A percentile compares a stretch with the other conserved stretches of the same genome.
Evolutionary conservation across 345 rosid genomes (phyloP).

Genomic region (Raphanus sativus): DNA sequence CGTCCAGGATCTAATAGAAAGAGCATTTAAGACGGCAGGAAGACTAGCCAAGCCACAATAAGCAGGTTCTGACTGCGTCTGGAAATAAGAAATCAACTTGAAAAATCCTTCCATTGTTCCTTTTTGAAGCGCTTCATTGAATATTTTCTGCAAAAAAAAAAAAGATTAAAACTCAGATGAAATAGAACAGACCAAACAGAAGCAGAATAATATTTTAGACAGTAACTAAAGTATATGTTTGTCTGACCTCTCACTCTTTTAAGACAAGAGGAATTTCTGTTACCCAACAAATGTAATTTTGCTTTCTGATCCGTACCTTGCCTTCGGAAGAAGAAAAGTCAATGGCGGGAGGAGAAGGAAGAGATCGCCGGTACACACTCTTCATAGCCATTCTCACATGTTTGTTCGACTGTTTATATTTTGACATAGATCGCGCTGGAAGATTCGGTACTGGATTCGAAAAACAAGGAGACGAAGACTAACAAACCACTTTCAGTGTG

Average conservation of each 20-base stretch:
- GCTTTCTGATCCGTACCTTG: constrained; percentile 45
- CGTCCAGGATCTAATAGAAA: constrained; percentile 81
- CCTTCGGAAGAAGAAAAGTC: constrained; percentile 85
- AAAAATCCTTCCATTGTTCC: constrained; percentile 95
- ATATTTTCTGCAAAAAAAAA: constrained; percentile 54
- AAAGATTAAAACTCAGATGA: neutral
- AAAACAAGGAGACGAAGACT: neutral
- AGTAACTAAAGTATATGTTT: neutral
- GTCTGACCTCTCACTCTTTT: constrained; percentile 4
- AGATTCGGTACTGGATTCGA: neutral
- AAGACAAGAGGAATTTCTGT: neutral
- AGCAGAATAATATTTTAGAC: neutral
- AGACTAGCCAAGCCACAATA: constrained; percentile 89
- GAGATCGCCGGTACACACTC: constrained; percentile 62
- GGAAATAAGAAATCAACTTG: constrained; percentile 74
- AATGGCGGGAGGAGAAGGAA: constrained; percentile 77
- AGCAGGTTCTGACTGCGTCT: constrained; percentile 93
- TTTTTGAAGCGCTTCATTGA: constrained; percentile 74
- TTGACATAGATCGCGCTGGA: neutral
- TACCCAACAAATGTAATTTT: neutral
- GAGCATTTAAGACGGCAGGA: constrained; percentile 86
- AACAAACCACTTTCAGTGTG: neutral
- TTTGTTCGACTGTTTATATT: neutral
- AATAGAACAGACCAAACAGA: neutral
- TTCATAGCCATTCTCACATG: constrained; percentile 53